Conservation (phyloP, 2,329 filamentous ascomycete species). For the Curvularia hawaiiensis region DNA sequence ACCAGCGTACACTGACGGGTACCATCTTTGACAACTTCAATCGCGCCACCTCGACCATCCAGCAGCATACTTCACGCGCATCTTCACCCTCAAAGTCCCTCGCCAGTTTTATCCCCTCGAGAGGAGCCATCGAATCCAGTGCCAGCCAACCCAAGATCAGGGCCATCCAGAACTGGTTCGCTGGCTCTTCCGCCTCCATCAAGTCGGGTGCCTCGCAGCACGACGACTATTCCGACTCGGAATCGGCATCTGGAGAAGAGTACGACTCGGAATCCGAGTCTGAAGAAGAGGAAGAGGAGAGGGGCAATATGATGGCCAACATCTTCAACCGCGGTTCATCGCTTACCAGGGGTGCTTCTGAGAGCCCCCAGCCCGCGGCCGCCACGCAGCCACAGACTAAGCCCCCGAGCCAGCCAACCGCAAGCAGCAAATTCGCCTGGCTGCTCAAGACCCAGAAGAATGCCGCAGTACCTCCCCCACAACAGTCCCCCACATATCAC, state of each 20-base stretch:
- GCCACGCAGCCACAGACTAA: slow-evolving; percentile 24
- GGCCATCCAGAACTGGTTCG: slow-evolving; percentile 58
- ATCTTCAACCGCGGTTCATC: slow-evolving; percentile 42
- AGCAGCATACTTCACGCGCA: slow-evolving; percentile 47
- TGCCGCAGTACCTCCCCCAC: slow-evolving; percentile 31
- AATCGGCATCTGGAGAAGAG: slow-evolving; percentile 34
- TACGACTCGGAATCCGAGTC: slow-evolving; percentile 32
- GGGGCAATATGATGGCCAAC: slow-evolving; percentile 39
- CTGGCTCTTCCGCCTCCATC: slow-evolving; percentile 57
- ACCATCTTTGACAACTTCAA: slow-evolving; percentile 47
- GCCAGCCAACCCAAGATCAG: slow-evolving; percentile 41
- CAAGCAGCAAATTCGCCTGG: slow-evolving; percentile 45
- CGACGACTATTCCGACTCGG: slow-evolving; percentile 38
- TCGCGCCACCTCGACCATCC: slow-evolving; percentile 43
- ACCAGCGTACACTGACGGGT: slow-evolving; percentile 44
- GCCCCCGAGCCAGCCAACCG: slow-evolving; percentile 29
- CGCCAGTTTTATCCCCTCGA: slow-evolving; percentile 47
- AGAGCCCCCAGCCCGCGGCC: slow-evolving; percentile 27
- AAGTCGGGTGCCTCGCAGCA: slow-evolving; percentile 48
- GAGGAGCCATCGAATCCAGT: slow-evolving; percentile 37
- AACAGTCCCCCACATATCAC: slow-evolving; percentile 41
- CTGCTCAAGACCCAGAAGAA: slow-evolving; percentile 45
- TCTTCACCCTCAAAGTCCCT: slow-evolving; percentile 47
- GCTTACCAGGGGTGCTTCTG: slow-evolving; percentile 31
- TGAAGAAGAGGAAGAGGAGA: slow-evolving; percentile 31